Conservation (phyloP, 805 yeast genomes). For the Ogataea pini region DNA sequence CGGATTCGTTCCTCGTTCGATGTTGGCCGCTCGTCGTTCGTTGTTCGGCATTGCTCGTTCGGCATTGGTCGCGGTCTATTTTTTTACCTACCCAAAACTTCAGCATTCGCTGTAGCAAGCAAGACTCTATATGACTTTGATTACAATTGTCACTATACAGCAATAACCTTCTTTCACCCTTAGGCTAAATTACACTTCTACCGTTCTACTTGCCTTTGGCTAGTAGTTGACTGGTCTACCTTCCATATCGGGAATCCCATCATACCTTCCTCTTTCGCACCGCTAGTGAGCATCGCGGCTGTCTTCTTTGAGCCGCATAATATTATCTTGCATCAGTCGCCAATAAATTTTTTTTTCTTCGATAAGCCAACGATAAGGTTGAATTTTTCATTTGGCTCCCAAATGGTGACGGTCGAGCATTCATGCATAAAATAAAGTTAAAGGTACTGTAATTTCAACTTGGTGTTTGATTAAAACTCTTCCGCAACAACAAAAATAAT, state of each 20-base stretch:
- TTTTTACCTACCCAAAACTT: too few relatives aligned
- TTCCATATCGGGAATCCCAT: background rate
- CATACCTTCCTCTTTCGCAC: background rate
- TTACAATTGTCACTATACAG: too few relatives aligned
- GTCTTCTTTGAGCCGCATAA: background rate
- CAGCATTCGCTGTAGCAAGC: too few relatives aligned
- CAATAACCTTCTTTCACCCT: too few relatives aligned
- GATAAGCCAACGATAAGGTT: constrained; percentile 1
- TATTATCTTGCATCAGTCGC: background rate
- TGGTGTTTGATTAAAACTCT: background rate
- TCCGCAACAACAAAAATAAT: background rate
- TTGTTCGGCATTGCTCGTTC: too few relatives aligned
- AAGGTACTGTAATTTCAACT: background rate
- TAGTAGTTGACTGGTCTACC: background rate
- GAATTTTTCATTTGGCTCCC: background rate
- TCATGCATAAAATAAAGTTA: background rate
- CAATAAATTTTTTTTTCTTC: background rate
- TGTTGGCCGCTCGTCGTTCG: too few relatives aligned
- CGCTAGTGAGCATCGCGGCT: background rate
- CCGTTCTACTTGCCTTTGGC: too few relatives aligned
- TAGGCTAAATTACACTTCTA: too few relatives aligned
- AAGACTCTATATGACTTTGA: too few relatives aligned
- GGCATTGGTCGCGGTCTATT: too few relatives aligned
- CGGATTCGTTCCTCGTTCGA: too few relatives aligned
- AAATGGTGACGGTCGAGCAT: background rate